Evolutionary conservation across 2,329 filamentous ascomycete species (phyloP), one percentile per base, ranked within the genome.

Genomic region (Aspergillus ochraceus): DNA sequence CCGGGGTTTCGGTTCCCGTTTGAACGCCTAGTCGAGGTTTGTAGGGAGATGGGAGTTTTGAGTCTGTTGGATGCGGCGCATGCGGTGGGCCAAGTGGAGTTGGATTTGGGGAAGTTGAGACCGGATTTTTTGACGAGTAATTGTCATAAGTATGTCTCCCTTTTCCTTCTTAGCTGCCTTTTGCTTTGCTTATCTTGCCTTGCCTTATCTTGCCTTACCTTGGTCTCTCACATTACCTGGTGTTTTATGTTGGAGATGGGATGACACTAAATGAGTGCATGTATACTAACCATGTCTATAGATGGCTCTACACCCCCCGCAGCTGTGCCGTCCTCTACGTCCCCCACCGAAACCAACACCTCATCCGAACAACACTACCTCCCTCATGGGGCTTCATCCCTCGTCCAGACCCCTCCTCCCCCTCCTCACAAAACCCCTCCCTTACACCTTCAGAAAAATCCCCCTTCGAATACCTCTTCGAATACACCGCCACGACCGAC

Each of bases 81-180:
- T 75, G 89, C 89, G 1, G 78, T 96, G 24, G 94, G 94, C 2
- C 89, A 95, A 75, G 82, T 97, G 8, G 80, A 84, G 1, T 74
- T 97, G 8, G 85, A 96, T 73, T 76, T 97, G 14, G 64, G 71
- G 0, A 74, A 77, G 4, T 77, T 92, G 2, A 85, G 92, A 63
- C 88, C 92, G 0, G 93, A 97, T 74, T 97, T 96, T 77, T 91
- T 96, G 70, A 84, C 94, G 14, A 89, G 84, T 57, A 97, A 97
- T 74, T 91, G 88, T 67, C 91, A 96, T 79, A 96, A 96, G 75
- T 78, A 71, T 55, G 67, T 55, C 0, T n/a, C 19, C 26, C 42
- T 19, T 20, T 46, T 19, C 22, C 26, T 46, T 19, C 9, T 12
- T 29, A 29, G 6, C 50, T 46, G 10, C 22, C 22, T 50, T 24